These are phyloP conservation scores for Vairimorpha necatrix DNA, from an alignment of 371 early-diverging fungal species.

Conservation along the genomic window DNA sequence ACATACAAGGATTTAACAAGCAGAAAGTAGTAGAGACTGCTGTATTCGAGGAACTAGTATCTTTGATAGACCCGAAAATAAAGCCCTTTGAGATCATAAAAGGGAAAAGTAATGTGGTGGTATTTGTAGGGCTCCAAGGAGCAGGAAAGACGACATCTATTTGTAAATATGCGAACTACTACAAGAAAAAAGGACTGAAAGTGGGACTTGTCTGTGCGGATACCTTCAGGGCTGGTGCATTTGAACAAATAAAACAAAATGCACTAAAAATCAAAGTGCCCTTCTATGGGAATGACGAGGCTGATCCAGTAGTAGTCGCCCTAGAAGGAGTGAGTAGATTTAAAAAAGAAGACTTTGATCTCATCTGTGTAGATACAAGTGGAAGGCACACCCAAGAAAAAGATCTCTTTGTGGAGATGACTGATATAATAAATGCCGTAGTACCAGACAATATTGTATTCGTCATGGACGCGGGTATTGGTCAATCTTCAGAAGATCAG, in stretches of 20 bases:
- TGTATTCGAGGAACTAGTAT: slow-evolving; percentile 85
- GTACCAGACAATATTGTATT: slow-evolving; percentile 85
- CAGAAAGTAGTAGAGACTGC: slow-evolving; percentile 68
- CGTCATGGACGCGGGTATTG: slow-evolving; percentile 98
- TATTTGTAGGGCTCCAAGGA: slow-evolving; percentile 99
- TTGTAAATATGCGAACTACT: slow-evolving; percentile 90
- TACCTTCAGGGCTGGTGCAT: slow-evolving; percentile 99
- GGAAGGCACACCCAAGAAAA: slow-evolving; percentile 96
- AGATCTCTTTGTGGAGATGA: slow-evolving; percentile 95
- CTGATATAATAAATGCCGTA: slow-evolving; percentile 78
- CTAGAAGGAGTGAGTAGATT: slow-evolving; percentile 87
- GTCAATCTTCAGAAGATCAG: slow-evolving; percentile 93
- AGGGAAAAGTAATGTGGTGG: slow-evolving; percentile 76
- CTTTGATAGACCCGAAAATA: slow-evolving; percentile 82
- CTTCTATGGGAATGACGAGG: slow-evolving; percentile 83
- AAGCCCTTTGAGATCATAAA: slow-evolving; percentile 79
- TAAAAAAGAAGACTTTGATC: slow-evolving; percentile 85
- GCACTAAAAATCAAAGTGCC: slow-evolving; percentile 93
- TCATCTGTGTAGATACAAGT: slow-evolving; percentile 96
- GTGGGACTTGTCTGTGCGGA: slow-evolving; percentile 93
- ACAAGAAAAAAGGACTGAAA: slow-evolving; percentile 92
- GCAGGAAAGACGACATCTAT: slow-evolving; percentile 96
- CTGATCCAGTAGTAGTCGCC: slow-evolving; percentile 88
- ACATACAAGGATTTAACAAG: slow-evolving; percentile 78
- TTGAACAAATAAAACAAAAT: slow-evolving; percentile 97